phyloP scores from a whole-genome alignment of 495 filamentous ascomycete species.

The Aspergillus affinis region DNA sequence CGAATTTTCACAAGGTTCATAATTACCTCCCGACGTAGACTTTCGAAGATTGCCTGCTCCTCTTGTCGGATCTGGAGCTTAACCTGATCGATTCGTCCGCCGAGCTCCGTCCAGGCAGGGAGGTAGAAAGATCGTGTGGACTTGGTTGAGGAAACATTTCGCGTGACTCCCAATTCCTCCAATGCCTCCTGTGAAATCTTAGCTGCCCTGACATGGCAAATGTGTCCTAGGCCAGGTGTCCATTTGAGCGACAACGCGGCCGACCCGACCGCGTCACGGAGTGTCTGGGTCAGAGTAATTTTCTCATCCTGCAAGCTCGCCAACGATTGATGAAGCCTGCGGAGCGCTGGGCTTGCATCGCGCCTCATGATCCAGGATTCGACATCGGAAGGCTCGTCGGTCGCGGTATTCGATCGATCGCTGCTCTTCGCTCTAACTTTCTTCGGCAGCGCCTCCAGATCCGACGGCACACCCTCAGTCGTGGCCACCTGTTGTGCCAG shows the following conservation, averaged over 20 bases:
- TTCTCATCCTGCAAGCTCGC: conserved; percentile 59
- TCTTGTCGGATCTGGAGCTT: conserved; percentile 75
- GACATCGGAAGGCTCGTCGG: conserved; percentile 36
- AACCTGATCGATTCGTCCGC: conserved; percentile 67
- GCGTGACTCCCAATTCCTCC: conserved; percentile 48
- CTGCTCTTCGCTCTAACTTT: conserved; percentile 39
- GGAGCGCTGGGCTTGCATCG: conserved; percentile 64
- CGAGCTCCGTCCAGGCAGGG: conserved; percentile 79
- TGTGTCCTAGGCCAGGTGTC: conserved; percentile 80
- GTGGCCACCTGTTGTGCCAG: conserved; percentile 66
- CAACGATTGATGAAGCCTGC: conserved; percentile 64
- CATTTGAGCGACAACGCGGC: conserved; percentile 72
- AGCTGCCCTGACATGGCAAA: conserved; percentile 81
- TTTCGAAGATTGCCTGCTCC: conserved; percentile 70
- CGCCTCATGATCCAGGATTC: conserved; percentile 85
- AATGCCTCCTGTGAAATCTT: conserved; percentile 59
- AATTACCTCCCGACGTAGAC: conserved; percentile 72
- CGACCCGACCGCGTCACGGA: conserved; percentile 58
- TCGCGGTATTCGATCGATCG: conserved; percentile 25
- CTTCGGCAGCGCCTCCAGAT: conserved; percentile 44
- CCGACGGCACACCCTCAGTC: conserved; percentile 54
- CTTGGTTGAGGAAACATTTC: conserved; percentile 73
- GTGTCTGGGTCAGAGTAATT: conserved; percentile 51
- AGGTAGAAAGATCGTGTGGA: conserved; percentile 82
- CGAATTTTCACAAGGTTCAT: conserved; percentile 77